Evolutionary conservation across 2,329 filamentous ascomycete genomes (phyloP), one percentile per base, ranked within the genome.

Genomic region (Fusarium verticillioides): DNA sequence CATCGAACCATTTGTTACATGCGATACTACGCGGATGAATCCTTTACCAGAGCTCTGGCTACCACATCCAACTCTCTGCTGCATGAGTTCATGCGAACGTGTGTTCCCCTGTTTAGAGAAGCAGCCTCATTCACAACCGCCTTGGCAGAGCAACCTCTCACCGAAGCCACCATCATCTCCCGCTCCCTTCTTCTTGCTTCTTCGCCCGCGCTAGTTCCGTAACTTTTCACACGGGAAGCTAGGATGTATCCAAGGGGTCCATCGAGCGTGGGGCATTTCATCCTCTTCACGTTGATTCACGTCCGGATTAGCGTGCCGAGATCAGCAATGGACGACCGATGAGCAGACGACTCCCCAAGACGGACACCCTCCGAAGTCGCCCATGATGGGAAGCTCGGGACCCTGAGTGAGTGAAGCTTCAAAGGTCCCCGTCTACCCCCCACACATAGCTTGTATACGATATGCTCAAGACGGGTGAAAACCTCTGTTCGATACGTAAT

Each of bases 401-500:
- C 54, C 46, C 60, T 61, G 68, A 59, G 54, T 40, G 60, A 44
- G 40, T 50, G 36, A 43, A 26, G 23, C 49, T 53, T 57, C 59
- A 70, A 65, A 65, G 47, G 60, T 32, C 13, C 50, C 60, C 34
- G 42, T 40, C 47, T 56, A 23, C 57, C 70, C 70, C 70, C 70
- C 70, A 74, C 70, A 71, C 70, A 71, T 56, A 16, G 26, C 36
- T 39, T 30, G 37, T 23, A 40, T 54, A 72, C 44, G 46, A 47
- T 40, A 70, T 50, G 40, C 21, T 50, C 15, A 46, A 36, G 56
- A 53, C 28, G 36, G 21, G 40, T 40, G 19, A 36, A 53, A 57
- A 39, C 39, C n/a, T 56, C 56, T 53, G 39, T 54, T 40, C 52
- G 50, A 72, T 77, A 77, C 75, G 73, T 77, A 76, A 77, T 77